These are phyloP conservation scores for Buddleja alternifolia DNA, from an alignment of 257 asterid genomes.

Conservation along the genomic window DNA sequence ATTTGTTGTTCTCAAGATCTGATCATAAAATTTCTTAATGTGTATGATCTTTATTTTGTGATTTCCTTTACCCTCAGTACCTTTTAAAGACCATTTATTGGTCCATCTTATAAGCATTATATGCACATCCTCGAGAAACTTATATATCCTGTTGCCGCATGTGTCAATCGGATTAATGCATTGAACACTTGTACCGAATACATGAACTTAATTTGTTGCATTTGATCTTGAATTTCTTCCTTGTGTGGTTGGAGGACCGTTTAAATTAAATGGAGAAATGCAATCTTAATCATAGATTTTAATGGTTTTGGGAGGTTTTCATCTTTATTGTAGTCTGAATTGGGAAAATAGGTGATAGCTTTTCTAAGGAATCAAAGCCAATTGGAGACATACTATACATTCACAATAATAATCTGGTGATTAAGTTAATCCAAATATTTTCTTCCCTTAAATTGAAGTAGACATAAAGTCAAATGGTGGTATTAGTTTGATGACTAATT, in stretches of 20 bases:
- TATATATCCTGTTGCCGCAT: slow-evolving; percentile 7
- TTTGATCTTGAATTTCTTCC: slow-evolving; percentile 22
- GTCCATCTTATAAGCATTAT: slow-evolving; percentile 23
- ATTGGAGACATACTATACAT: slow-evolving; percentile 7
- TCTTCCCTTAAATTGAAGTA: background rate
- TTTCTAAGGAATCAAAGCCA: slow-evolving; percentile 8
- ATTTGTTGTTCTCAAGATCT: slow-evolving; percentile 16
- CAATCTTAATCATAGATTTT: slow-evolving; percentile 13
- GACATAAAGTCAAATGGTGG: background rate
- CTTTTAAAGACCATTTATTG: slow-evolving; percentile 8
- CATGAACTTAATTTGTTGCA: background rate
- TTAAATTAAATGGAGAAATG: background rate
- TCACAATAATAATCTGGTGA: background rate
- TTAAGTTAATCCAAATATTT: background rate
- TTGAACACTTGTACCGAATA: too few relatives aligned
- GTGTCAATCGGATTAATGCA: background rate
- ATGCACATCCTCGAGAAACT: background rate
- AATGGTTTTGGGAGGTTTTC: slow-evolving; percentile 11
- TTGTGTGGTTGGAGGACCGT: slow-evolving; percentile 19
- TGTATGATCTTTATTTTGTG: slow-evolving; percentile 19
- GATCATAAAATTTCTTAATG: slow-evolving; percentile 15
- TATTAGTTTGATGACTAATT: slow-evolving; percentile 12
- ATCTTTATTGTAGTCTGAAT: slow-evolving; percentile 16
- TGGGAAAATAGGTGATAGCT: slow-evolving; percentile 4
- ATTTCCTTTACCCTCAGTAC: slow-evolving; percentile 22